Base-by-base conservation (phyloP, 305 asterid genomes). In the Fraxinus paxiana region DNA sequence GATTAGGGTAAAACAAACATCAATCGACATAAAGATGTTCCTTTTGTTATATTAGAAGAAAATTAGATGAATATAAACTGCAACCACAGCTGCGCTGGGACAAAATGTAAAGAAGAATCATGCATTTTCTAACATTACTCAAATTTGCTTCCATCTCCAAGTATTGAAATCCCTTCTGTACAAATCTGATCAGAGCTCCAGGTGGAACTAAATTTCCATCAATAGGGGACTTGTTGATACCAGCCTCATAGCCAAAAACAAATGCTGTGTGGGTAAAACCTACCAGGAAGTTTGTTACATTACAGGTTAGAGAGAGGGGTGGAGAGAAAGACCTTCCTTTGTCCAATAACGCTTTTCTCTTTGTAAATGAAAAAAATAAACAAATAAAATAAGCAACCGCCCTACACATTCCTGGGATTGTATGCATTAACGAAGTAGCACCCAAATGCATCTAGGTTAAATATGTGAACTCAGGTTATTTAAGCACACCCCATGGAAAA, bases 91-190 rank as follows among this genome's bases (percentile, higher is more conserved):
- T 20, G 69, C 20, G 13, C 24, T 18, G 30, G 26, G 37, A 71
- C 74, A 54, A 35, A 17, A 74, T 70, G 34, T 35, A 31, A 73
- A 78, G 85, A 67, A 76, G 77, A 82, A 76, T 73, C 22, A 70
- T 46, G 76, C 78, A 80, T 77, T 82, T 65, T 63, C 93, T 85
- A 73, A 88, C 93, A 78, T 83, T 76, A 81, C 75, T 80, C 84
- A 83, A 12, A 77, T 90, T 88, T 79, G 91, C 92, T 86, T 88
- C 90, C 90, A 87, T 82, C 82, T 86, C 92, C 69, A 82, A 18
- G 80, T 73, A 86, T 79, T 85, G 86, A 73, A 90, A 86, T 77
- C 92, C 94, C 85, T 80, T 85, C 83, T 83, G 90, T 61, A 86
- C 84, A 76, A 85, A 41, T 65, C 65, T 82, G 76, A 90, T 41